phyloP scores from a whole-genome alignment of 2,329 filamentous ascomycete genomes.

The Penicillium oxalicum region DNA sequence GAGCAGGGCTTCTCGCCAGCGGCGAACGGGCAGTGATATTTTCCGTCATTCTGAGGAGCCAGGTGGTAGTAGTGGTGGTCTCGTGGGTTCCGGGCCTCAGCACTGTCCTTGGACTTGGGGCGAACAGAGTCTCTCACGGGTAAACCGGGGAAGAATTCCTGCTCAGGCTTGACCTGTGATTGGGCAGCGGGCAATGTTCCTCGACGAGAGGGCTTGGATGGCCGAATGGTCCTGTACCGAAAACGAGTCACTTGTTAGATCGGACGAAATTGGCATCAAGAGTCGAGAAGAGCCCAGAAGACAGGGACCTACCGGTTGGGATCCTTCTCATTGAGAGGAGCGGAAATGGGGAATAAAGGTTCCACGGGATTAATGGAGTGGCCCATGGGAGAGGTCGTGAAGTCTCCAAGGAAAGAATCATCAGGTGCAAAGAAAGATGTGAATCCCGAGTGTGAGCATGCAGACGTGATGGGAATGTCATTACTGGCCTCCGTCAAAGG shows the following conservation, averaged over 20 bases:
- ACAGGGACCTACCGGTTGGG: conserved; percentile 34
- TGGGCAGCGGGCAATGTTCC: conserved; percentile 23
- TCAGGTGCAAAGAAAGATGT: conserved; percentile 35
- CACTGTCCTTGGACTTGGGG: conserved; percentile 34
- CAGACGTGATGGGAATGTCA: conserved; percentile 37
- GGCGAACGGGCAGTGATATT: conserved; percentile 90
- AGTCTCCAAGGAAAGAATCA: conserved; percentile 34
- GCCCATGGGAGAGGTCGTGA: conserved; percentile 30
- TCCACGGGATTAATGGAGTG: conserved; percentile 35
- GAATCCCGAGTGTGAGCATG: conserved; percentile 36
- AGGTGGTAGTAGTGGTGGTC: conserved; percentile 40
- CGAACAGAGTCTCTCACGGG: conserved; percentile 30
- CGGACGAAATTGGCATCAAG: background rate
- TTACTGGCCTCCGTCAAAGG: conserved; percentile 39
- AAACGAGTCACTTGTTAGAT: conserved; percentile 4
- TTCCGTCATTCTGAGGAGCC: conserved; percentile 57
- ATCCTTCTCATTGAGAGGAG: conserved; percentile 37
- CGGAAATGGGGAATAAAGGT: conserved; percentile 36
- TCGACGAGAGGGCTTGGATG: conserved; percentile 35
- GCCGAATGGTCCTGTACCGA: conserved; percentile 34
- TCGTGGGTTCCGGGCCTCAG: conserved; percentile 36
- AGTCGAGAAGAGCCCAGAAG: too few relatives aligned
- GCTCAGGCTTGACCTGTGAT: conserved; percentile 32
- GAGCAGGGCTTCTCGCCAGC: conserved; percentile 63
- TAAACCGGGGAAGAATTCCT: conserved; percentile 33